Conservation (phyloP, 768 basidiomycete genomes). For the Tricholoma saponaceum region DNA sequence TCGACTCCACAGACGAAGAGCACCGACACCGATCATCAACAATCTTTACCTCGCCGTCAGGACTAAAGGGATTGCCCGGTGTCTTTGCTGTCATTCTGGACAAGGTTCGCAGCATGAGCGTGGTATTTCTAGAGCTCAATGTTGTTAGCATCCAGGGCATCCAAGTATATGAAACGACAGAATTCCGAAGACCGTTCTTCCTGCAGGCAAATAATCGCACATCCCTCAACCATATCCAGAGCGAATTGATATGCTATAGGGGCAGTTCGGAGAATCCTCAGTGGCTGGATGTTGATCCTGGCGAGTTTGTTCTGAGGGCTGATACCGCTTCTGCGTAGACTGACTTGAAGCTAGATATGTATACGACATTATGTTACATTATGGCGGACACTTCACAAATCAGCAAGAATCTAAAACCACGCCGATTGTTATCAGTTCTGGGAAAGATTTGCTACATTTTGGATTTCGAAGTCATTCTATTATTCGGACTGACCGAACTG, state of each 20-base stretch:
- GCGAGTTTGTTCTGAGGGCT: background rate
- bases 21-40: constrained; percentile 3
- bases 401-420: background rate
- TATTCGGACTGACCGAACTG: constrained; percentile 19
- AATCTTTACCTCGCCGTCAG: background rate
- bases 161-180: constrained; percentile 23
- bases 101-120: constrained; percentile 12
- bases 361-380: constrained; percentile 7
- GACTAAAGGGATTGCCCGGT: constrained; percentile 7
- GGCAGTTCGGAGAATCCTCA: constrained; percentile 10
- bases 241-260: constrained; percentile 18
- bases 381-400: constrained; percentile 4
- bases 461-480: constrained; percentile 15
- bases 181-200: constrained; percentile 14
- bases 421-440: background rate
- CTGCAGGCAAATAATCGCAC: background rate
- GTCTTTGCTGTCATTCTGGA: constrained; percentile 22
- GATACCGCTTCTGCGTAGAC: background rate
- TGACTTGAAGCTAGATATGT: constrained; percentile 6
- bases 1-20: constrained; percentile 4
- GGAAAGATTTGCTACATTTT: constrained; percentile 10
- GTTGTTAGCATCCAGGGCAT: constrained; percentile 25
- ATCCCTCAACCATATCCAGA: background rate
- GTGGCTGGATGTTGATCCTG: constrained; percentile 12
- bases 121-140: background rate